Conservation (phyloP, 139 green algal species). For the Chlorella sp. region DNA sequence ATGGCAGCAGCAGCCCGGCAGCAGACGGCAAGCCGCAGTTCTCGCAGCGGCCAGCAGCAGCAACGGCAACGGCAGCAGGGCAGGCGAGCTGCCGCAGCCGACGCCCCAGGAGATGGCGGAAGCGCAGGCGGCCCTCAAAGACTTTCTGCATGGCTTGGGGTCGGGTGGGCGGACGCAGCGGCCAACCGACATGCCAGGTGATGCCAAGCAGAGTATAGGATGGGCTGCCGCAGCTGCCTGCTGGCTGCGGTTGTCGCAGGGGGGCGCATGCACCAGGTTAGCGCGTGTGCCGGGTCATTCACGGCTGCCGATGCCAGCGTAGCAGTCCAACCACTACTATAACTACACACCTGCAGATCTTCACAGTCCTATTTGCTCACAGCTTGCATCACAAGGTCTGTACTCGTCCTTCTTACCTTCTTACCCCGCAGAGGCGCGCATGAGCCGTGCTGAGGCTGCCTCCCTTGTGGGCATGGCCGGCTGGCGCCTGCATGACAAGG, state of each 20-base stretch:
- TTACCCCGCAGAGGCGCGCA: neutral
- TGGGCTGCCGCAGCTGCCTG: neutral
- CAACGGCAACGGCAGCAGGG: neutral
- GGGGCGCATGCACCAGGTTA: no score
- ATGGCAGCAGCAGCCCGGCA: neutral
- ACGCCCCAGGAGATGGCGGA: neutral
- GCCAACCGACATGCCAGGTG: constrained; percentile 13
- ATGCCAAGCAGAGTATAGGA: neutral
- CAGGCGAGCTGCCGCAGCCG: neutral
- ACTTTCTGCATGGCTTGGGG: constrained; percentile 25
- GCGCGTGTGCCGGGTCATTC: neutral
- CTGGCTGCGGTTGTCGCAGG: neutral
- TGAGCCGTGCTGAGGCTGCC: neutral
- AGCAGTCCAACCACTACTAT: no score
- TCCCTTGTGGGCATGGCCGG: constrained; percentile 62
- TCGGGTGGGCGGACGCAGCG: neutral
- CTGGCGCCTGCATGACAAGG: constrained; percentile 62
- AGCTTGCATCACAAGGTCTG: neutral
- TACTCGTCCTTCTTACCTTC: neutral
- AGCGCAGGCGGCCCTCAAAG: neutral
- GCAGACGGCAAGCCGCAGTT: neutral
- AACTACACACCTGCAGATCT: no score
- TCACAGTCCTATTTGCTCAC: no score
- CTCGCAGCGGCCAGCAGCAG: neutral
- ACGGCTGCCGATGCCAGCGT: neutral